phyloP scores from a whole-genome alignment of 805 yeast species.

The Saccharomycopsis fermentans region DNA sequence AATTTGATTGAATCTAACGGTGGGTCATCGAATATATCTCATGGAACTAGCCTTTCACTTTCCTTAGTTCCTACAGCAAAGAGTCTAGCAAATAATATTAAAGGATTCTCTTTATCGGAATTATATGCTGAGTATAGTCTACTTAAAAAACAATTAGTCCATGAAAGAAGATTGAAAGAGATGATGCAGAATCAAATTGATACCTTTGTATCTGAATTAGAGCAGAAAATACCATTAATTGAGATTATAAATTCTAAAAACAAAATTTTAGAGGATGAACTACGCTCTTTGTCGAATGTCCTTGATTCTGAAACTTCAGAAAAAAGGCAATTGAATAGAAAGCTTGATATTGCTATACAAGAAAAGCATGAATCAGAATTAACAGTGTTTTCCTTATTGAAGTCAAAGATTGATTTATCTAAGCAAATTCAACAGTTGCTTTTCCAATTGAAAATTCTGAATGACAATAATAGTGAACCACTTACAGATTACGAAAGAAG shows the following conservation, averaged over 20 bases:
- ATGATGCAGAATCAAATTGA: slow-evolving; percentile 63
- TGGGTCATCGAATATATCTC: neutral
- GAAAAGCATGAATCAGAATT: slow-evolving; percentile 34
- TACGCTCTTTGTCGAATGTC: slow-evolving; percentile 43
- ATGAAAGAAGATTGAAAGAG: slow-evolving; percentile 63
- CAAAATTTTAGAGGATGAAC: slow-evolving; percentile 42
- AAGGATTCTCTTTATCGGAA: slow-evolving; percentile 54
- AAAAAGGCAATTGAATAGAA: slow-evolving; percentile 31
- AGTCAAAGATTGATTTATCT: slow-evolving; percentile 62
- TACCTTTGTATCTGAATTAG: slow-evolving; percentile 63
- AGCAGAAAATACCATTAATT: slow-evolving; percentile 66
- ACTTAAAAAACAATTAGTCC: slow-evolving; percentile 53
- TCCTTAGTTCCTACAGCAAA: slow-evolving; percentile 24
- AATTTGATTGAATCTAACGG: slow-evolving; percentile 4
- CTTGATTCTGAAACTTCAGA: slow-evolving; percentile 46
- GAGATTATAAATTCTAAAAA: slow-evolving; percentile 56
- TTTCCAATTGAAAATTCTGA: slow-evolving; percentile 49
- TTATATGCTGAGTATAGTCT: slow-evolving; percentile 54
- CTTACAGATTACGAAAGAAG: slow-evolving; percentile 53
- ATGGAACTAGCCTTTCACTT: slow-evolving; percentile 8
- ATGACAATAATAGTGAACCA: slow-evolving; percentile 29
- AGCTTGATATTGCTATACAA: slow-evolving; percentile 23
- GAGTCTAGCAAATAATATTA: slow-evolving; percentile 35
- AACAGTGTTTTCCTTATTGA: slow-evolving; percentile 40
- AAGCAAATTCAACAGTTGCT: slow-evolving; percentile 72